Evolutionary conservation across 2,329 filamentous ascomycete genomes (phyloP).

Genomic region (Trichoderma citrinoviride): DNA sequence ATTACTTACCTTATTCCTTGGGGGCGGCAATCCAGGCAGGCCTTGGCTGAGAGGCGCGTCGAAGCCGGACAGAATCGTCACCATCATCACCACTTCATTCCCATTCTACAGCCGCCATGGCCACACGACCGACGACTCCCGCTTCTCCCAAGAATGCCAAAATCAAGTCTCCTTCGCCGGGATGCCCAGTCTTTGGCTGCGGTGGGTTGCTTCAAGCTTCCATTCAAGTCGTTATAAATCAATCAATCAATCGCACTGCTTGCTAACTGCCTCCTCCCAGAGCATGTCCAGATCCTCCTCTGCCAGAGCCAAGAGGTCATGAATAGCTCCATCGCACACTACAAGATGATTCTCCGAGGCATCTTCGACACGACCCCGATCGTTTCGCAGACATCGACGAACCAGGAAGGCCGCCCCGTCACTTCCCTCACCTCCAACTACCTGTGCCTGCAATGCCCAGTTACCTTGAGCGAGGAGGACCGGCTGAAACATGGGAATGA

Average conservation of each 20-base stretch:
- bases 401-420: slow-evolving; percentile 53
- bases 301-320: slow-evolving; percentile 60
- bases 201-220: slow-evolving; percentile 45
- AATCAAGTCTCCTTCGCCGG: slow-evolving; percentile 58
- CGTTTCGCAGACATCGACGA: slow-evolving; percentile 63
- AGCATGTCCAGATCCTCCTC: slow-evolving; percentile 69
- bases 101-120: slow-evolving; percentile 35
- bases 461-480: slow-evolving; percentile 64
- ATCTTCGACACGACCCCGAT: slow-evolving; percentile 67
- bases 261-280: slow-evolving; percentile 41
- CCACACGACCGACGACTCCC: slow-evolving; percentile 48
- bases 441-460: slow-evolving; percentile 70
- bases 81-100: background rate
- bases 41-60: background rate
- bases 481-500: slow-evolving; percentile 64
- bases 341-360: slow-evolving; percentile 67
- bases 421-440: slow-evolving; percentile 67
- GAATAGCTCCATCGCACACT: slow-evolving; percentile 67
- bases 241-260: too few relatives aligned
- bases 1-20: background rate
- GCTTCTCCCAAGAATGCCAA: slow-evolving; percentile 56
- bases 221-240: background rate
- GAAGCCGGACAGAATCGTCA: background rate
- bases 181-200: slow-evolving; percentile 62
- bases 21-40: background rate